These are phyloP conservation scores for Aspergillus fischeri DNA, from an alignment of 2,329 filamentous ascomycete species.

Conservation along the genomic window DNA sequence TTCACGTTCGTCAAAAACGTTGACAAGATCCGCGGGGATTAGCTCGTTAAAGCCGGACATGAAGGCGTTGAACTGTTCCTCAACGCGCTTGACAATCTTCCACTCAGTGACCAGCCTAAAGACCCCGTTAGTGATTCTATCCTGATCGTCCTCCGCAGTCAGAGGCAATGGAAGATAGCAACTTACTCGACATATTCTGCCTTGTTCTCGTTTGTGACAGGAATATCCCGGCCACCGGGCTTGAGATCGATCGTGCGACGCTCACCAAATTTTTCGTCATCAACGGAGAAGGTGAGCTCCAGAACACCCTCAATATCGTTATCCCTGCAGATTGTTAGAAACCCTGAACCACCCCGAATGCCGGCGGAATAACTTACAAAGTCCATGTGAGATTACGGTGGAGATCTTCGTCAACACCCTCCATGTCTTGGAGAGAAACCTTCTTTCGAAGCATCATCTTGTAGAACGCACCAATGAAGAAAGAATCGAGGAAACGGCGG, in stretches of 20 bases:
- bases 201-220: slow-evolving; percentile 98
- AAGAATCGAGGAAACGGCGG: slow-evolving; percentile 92
- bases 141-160: neutral
- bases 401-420: slow-evolving; percentile 97
- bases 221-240: slow-evolving; percentile 82
- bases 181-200: slow-evolving; percentile 91
- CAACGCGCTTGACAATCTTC: slow-evolving; percentile 97
- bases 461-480: slow-evolving; percentile 98
- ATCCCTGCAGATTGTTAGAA: slow-evolving; percentile 51
- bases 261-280: slow-evolving; percentile 95
- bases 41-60: slow-evolving; percentile 96
- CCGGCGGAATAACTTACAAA: slow-evolving; percentile 50
- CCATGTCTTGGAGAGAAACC: slow-evolving; percentile 91
- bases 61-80: slow-evolving; percentile 97
- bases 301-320: slow-evolving; percentile 95
- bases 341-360: neutral
- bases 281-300: slow-evolving; percentile 93
- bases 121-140: slow-evolving; percentile 2
- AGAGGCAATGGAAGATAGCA: neutral
- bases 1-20: slow-evolving; percentile 97
- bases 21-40: slow-evolving; percentile 92
- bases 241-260: slow-evolving; percentile 92
- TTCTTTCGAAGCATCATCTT: slow-evolving; percentile 98
- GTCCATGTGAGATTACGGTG: slow-evolving; percentile 97
- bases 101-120: slow-evolving; percentile 87